These are phyloP conservation scores for Haematococcus sp. DNA, from an alignment of 139 green algal genomes.

Conservation along the genomic window DNA sequence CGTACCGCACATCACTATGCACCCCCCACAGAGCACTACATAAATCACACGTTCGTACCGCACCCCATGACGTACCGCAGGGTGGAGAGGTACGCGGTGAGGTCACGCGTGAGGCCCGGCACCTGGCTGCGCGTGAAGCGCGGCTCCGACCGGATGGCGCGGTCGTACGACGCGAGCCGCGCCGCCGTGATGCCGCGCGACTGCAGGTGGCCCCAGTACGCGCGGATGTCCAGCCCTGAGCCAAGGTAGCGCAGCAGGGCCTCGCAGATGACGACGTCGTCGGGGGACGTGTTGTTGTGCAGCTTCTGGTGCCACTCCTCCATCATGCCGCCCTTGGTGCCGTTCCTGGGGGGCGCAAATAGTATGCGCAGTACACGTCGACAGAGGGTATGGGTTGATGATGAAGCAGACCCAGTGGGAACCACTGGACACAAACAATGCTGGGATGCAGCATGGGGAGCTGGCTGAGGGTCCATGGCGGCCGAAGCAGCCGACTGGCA, in stretches of 20 bases:
- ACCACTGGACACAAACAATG: too few species aligned
- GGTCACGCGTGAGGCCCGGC: conserved; percentile 50
- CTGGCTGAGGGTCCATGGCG: too few species aligned
- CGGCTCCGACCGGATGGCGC: conserved; percentile 53
- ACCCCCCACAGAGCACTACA: too few species aligned
- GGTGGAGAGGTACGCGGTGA: conserved; percentile 60
- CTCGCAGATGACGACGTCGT: conserved; percentile 78
- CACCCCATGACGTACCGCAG: conserved; percentile 19
- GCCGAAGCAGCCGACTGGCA: too few species aligned
- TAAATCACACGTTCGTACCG: too few species aligned
- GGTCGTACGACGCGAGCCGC: conserved; percentile 64
- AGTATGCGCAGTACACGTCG: background rate
- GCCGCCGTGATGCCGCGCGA: conserved; percentile 44
- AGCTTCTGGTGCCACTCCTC: conserved; percentile 88
- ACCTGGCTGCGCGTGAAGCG: conserved; percentile 39
- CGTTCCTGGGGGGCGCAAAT: background rate
- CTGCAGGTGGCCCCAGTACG: conserved; percentile 41
- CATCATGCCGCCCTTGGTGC: conserved; percentile 58
- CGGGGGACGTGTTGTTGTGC: conserved; percentile 82
- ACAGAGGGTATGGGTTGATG: background rate
- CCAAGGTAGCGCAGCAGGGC: conserved; percentile 27
- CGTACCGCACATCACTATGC: too few species aligned
- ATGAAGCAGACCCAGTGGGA: too few species aligned
- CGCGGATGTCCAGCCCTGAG: conserved; percentile 20
- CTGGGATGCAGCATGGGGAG: too few species aligned